These are phyloP conservation scores for Melanopsichium pennsylvanicum DNA, from an alignment of 1,284 basidiomycete species.

Conservation along the genomic window DNA sequence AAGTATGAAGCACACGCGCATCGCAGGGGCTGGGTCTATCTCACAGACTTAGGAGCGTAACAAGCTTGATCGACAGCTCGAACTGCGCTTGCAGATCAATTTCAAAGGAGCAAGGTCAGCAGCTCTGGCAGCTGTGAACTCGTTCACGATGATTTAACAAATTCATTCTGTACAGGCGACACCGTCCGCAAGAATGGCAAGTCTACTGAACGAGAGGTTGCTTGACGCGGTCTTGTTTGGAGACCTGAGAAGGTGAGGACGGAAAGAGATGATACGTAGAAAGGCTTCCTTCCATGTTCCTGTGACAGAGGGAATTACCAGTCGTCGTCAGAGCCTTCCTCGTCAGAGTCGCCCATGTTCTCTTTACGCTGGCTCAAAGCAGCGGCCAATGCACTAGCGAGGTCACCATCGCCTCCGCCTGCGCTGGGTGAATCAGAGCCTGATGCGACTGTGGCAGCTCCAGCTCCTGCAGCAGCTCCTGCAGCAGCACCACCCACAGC, in stretches of 20 bases:
- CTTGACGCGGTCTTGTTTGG: not conserved
- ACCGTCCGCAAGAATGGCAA: no score
- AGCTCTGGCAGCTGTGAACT: slow-evolving; percentile 5
- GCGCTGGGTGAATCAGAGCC: slow-evolving; percentile 17
- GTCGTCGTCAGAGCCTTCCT: slow-evolving; percentile 75
- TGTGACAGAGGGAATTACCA: slow-evolving; percentile 38
- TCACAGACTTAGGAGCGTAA: slow-evolving; percentile 49
- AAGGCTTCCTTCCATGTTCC: not conserved
- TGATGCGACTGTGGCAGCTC: slow-evolving; percentile 19
- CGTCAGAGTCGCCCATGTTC: slow-evolving; percentile 86
- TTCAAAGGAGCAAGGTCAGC: not conserved
- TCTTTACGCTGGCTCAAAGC: slow-evolving; percentile 81
- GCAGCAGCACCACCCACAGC: slow-evolving; percentile 21
- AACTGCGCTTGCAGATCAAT: not conserved
- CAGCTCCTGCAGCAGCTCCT: slow-evolving; percentile 32
- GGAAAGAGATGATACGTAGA: not conserved
- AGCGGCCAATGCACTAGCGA: slow-evolving; percentile 75
- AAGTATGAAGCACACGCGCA: slow-evolving; percentile 39
- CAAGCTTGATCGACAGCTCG: slow-evolving; percentile 21
- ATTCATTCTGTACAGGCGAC: no score
- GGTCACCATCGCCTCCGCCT: slow-evolving; percentile 69
- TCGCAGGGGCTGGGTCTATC: slow-evolving; percentile 43
- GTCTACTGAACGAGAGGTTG: not conserved
- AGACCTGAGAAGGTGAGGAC: not conserved
- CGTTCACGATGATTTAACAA: no score